Conservation (phyloP, 371 early-diverging fungal species). For the Rhizopus microsporus region DNA sequence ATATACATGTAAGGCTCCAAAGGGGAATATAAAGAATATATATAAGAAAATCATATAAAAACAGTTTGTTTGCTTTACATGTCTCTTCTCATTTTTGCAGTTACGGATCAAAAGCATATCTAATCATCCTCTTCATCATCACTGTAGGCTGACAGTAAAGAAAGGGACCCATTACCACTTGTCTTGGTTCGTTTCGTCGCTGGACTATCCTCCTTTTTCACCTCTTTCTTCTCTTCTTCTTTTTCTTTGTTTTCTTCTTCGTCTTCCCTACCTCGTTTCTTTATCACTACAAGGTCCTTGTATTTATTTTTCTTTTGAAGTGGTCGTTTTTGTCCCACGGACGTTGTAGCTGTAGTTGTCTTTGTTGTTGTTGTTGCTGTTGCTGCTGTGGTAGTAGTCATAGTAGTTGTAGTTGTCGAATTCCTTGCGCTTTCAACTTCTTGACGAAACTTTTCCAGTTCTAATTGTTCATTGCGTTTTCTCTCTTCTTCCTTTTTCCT, state of each 20-base stretch:
- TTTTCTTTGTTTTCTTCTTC: slow-evolving; percentile 12
- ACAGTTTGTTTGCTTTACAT: not conserved
- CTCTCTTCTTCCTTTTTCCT: slow-evolving; percentile 51
- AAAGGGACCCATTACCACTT: slow-evolving; percentile 9
- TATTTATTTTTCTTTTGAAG: slow-evolving; percentile 20
- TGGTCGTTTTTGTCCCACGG: slow-evolving; percentile 5
- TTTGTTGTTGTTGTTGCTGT: not conserved
- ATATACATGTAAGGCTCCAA: no score
- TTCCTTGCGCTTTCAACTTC: slow-evolving; percentile 16
- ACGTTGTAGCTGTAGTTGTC: not conserved
- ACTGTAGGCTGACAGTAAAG: slow-evolving; percentile 34
- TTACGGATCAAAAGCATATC: slow-evolving; percentile 9
- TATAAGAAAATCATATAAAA: not conserved
- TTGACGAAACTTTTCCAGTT: slow-evolving; percentile 64
- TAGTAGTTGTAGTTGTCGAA: slow-evolving; percentile 2
- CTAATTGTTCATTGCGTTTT: slow-evolving; percentile 57
- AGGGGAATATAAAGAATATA: not conserved
- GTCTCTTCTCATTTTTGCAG: slow-evolving; percentile 3
- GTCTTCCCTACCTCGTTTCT: slow-evolving; percentile 25
- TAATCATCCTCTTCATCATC: slow-evolving; percentile 27
- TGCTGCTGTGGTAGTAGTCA: not conserved
- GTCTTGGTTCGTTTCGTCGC: not conserved
- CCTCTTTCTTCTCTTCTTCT: slow-evolving; percentile 1
- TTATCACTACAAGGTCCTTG: slow-evolving; percentile 34
- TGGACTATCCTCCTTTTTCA: slow-evolving; percentile 3